Base-by-base conservation (phyloP, 345 rosid species). In the Citrus maxima region DNA sequence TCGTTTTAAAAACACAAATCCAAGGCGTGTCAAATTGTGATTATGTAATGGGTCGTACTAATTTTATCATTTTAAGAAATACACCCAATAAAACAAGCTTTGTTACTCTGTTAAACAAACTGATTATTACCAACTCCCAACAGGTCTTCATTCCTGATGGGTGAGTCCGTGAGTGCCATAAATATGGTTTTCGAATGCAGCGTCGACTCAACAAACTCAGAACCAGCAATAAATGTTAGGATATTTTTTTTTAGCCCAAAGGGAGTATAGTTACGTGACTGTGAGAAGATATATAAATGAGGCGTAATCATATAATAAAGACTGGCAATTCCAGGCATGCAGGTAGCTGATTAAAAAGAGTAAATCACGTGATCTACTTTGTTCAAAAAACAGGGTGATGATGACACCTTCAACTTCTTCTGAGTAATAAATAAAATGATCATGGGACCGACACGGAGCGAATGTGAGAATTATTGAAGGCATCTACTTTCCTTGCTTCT, bases 381-480 rank as follows among this genome's bases (percentile, higher is more conserved):
- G 3, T 62, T 30, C 46, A 22, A 32, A n/a, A 49, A 2, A 12
- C 49, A 42, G 49, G 16, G 49, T 3, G 49, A 42, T 12, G 14
- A 42, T 42, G 49, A 21, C 25, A 21, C 24, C n/a, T 21, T 21
- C n/a, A 56, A 19, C 9, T 6, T 56, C 25, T 58, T 7, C 3
- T 7, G 10, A 58, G 25, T n/a, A 58, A 8, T 42, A 2, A 58
- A 58, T 16, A 61, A 74, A 60, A 61, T 30, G 24, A 65, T 65
- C 72, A 51, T 6, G 64, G 51, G 65, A 70, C n/a, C 16, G 40
- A 59, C 80, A 69, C 74, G 40, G 74, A n/a, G 35, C 49, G 59
- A 60, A 32, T 42, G 80, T 58, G 74, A 59, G 73, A 68, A 24
- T 27, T 37, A 3, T 59, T 12, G 30, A 4, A 13, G n/a, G 61